Percentiles rank a stretch among this genome's conserved stretches.
phyloP scores from a whole-genome alignment of 192 early-diverging fungal genomes.

The Coemansia sp. region DNA sequence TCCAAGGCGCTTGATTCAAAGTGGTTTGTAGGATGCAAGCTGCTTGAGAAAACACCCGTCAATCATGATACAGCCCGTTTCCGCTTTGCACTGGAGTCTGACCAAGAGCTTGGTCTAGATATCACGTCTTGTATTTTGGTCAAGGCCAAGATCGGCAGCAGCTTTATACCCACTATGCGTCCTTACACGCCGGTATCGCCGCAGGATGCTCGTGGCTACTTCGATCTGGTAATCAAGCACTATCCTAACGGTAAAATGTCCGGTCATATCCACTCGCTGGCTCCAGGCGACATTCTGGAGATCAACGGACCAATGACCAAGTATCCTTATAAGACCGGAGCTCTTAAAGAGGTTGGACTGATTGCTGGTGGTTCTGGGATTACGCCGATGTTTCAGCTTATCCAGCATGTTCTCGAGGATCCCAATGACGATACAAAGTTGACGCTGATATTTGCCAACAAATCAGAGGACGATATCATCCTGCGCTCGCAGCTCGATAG shows the following conservation, averaged over 20 bases:
- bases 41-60: slow-evolving; percentile 56
- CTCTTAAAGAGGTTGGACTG: slow-evolving; percentile 70
- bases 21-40: slow-evolving; percentile 46
- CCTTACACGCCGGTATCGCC: slow-evolving; percentile 79
- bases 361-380: slow-evolving; percentile 88
- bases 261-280: slow-evolving; percentile 63
- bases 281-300: slow-evolving; percentile 72
- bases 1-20: slow-evolving; percentile 40
- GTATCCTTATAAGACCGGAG: slow-evolving; percentile 67
- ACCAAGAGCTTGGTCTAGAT: slow-evolving; percentile 68
- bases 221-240: slow-evolving; percentile 84
- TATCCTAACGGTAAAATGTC: slow-evolving; percentile 73
- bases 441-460: slow-evolving; percentile 77
- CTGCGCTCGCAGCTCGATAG: slow-evolving; percentile 68
- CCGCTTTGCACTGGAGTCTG: slow-evolving; percentile 68
- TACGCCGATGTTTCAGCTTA: slow-evolving; percentile 81
- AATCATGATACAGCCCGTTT: slow-evolving; percentile 71
- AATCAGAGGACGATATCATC: slow-evolving; percentile 76
- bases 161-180: slow-evolving; percentile 70
- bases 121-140: slow-evolving; percentile 80
- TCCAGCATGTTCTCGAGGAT: slow-evolving; percentile 67
- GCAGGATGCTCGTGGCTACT: slow-evolving; percentile 61
- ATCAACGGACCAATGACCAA: slow-evolving; percentile 83
- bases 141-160: slow-evolving; percentile 58
- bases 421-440: slow-evolving; percentile 70